phyloP scores from a whole-genome alignment of 208 protist genomes.

The Leishmania aethiopica region DNA sequence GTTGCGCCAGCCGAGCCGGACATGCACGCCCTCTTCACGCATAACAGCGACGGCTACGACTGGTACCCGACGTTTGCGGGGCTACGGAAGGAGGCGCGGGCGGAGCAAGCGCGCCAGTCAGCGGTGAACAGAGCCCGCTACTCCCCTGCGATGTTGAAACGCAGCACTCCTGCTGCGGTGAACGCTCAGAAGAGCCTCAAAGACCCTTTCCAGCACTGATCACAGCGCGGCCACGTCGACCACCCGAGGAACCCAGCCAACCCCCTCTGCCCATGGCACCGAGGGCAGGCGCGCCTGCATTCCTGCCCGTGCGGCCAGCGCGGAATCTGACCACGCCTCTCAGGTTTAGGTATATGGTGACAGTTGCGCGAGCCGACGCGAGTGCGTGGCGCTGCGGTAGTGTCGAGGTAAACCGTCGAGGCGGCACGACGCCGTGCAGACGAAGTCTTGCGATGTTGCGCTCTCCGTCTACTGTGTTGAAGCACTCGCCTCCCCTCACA shows the following conservation, averaged over 20 bases:
- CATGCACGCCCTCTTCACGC: conserved; percentile 15
- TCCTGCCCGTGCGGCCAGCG: neutral
- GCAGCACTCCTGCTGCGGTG: neutral
- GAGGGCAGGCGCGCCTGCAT: neutral
- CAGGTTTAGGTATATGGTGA: neutral
- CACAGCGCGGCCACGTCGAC: neutral
- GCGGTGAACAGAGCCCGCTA: neutral
- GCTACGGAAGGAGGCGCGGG: neutral
- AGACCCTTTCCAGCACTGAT: neutral
- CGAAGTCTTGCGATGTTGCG: neutral
- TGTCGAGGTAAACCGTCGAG: neutral
- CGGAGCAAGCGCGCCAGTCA: conserved; percentile 1
- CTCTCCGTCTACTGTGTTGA: neutral
- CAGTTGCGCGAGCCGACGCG: neutral
- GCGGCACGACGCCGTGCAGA: too few species aligned
- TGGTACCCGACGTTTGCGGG: neutral
- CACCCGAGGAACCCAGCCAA: neutral
- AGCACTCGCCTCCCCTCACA: neutral
- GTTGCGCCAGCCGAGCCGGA: conserved; percentile 12
- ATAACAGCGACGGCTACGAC: conserved; percentile 24
- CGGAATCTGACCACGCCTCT: neutral
- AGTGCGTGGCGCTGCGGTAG: neutral
- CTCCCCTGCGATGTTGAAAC: neutral
- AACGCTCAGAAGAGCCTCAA: neutral
- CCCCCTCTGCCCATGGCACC: neutral